These are phyloP conservation scores for Ichthyophthirius multifiliis DNA, from an alignment of 169 alveolate species.

Conservation along the genomic window DNA sequence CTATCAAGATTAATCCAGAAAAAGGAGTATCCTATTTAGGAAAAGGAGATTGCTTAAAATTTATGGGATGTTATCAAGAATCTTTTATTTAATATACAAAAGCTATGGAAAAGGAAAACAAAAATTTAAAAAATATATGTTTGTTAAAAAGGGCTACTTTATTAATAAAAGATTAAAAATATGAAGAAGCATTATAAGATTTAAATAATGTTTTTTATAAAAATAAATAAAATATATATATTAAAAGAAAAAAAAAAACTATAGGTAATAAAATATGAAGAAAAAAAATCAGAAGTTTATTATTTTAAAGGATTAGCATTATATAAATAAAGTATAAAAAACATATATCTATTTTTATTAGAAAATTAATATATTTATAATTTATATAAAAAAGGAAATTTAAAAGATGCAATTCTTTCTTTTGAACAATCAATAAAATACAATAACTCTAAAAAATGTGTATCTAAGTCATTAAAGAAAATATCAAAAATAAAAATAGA, in stretches of 20 bases:
- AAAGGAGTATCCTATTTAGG: conserved; percentile 40
- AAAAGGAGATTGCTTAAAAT: conserved; percentile 36
- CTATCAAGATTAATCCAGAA: conserved; percentile 24
- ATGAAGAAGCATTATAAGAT: conserved; percentile 20
- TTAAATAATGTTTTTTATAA: conserved; percentile 9
- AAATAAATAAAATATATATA: too few species aligned
- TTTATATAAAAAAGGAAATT: background rate
- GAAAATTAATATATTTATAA: background rate
- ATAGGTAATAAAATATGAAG: conserved; percentile 19
- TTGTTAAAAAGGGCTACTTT: conserved; percentile 24
- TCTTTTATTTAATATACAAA: conserved; percentile 10
- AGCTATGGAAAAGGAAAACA: conserved; percentile 25
- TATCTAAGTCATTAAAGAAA: conserved; percentile 30
- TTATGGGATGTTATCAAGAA: conserved; percentile 16
- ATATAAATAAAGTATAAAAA: conserved; percentile 23
- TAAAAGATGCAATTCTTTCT: conserved; percentile 31
- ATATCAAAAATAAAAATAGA: conserved; percentile 37
- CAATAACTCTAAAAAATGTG: conserved; percentile 42
- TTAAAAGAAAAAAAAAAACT: background rate
- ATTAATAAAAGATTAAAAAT: conserved; percentile 11
- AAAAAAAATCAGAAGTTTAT: conserved; percentile 35
- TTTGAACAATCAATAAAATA: conserved; percentile 39
- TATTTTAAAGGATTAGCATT: conserved; percentile 29
- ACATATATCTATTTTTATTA: background rate
- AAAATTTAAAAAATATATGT: conserved; percentile 22